Base-by-base conservation (phyloP, 129 eudicot species). In the Tagetes patula region DNA sequence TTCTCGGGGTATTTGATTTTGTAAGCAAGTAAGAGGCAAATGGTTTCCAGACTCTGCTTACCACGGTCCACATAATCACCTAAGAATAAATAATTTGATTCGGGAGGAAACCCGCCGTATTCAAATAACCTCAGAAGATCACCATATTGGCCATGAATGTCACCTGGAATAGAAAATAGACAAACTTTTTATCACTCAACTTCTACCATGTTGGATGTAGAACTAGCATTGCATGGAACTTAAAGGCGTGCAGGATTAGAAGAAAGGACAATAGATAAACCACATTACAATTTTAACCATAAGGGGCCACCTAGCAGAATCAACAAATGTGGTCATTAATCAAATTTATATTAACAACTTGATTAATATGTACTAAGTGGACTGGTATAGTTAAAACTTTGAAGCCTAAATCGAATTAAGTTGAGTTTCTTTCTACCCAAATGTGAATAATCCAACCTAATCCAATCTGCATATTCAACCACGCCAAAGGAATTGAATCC, bases 41-140 rank as follows among this genome's bases (percentile, higher is more conserved):
- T 88, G 52, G 95, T 88, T 82, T 88, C 95, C 59, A 88, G 70
- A 61, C 95, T 88, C 75, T 89, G 96, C 73, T 86, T 89, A 65
- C 96, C 96, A 70, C 96, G 96, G 48, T 89, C 96, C 59, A 89
- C 96, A 72, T 89, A 89, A 74, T 89, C 96, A 49, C 96, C 96
- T 20, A 89, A 65, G 77, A 89, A 89, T 58, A 89, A 82, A 74
- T 89, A 89, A 46, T 89, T 89, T 65, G 96, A 84, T 65, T 86
- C 87, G 1, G 96, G 91, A 61, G 96, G 96, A 72, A 89, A 86
- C 3, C 96, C 96, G n/a, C 96, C 96, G 54, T 86, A 89, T 62
- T 89, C 96, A 37, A 89, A 89, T 70, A 89, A 82, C 78, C 96
- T 84, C 75, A 89, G 75, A 8, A 89, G 89, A 71, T 89, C 96